These are phyloP conservation scores for Phytophthora kernoviae DNA, from an alignment of 352 stramenopile species.

Conservation along the genomic window DNA sequence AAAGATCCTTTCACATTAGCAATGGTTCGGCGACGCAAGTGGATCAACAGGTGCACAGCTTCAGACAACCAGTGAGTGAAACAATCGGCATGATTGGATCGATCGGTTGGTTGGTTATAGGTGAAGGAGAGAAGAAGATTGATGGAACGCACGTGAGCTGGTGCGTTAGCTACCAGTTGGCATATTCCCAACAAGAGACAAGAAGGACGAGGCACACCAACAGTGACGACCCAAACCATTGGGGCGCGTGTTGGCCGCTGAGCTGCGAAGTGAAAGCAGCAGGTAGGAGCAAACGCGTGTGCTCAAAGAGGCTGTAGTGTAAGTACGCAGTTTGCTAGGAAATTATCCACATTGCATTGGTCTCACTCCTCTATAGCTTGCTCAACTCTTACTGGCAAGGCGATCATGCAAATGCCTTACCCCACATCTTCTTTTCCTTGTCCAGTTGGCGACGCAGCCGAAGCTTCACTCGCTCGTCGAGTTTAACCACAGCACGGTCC, in stretches of 20 bases:
- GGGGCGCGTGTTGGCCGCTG: constrained; percentile 25
- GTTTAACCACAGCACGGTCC: constrained; percentile 78
- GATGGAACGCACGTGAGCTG: constrained; percentile 2
- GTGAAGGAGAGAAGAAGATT: constrained; percentile 7
- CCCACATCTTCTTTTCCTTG: constrained; percentile 93
- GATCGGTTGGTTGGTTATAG: neutral
- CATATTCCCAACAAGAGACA: constrained; percentile 3
- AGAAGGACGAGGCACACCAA: constrained; percentile 19
- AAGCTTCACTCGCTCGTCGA: constrained; percentile 76
- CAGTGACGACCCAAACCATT: constrained; percentile 36
- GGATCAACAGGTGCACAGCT: constrained; percentile 74
- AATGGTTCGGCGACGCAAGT: constrained; percentile 82
- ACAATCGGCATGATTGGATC: constrained; percentile 4
- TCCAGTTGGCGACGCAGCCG: constrained; percentile 77
- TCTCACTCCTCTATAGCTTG: constrained; percentile 13
- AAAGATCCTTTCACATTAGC: constrained; percentile 74
- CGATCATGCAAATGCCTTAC: constrained; percentile 75
- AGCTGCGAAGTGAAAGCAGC: constrained; percentile 19
- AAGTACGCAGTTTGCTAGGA: constrained; percentile 11
- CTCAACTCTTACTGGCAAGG: neutral
- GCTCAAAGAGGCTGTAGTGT: constrained; percentile 14
- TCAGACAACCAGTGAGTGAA: constrained; percentile 27
- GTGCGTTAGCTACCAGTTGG: constrained; percentile 12
- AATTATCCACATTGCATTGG: constrained; percentile 31
- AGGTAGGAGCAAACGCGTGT: constrained; percentile 1